Conservation (phyloP, 345 rosid species). For the Eucalyptus globulus region DNA sequence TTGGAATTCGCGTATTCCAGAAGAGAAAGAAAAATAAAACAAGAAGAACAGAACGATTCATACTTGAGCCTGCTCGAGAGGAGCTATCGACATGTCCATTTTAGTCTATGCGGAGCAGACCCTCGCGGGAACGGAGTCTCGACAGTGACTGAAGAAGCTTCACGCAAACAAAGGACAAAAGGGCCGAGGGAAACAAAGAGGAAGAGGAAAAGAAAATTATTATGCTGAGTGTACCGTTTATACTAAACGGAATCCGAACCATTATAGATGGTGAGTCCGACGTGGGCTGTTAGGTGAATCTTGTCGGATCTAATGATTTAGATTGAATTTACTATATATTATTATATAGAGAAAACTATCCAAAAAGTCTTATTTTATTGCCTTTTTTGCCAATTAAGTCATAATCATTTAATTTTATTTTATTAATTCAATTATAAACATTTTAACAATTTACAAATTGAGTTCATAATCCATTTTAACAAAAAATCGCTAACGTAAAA, state of each 20-base stretch:
- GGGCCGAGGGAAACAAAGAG: background rate
- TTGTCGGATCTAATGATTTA: background rate
- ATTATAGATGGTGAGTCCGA: background rate
- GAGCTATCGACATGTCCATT: background rate
- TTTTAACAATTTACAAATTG: too few relatives aligned
- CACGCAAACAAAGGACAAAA: background rate
- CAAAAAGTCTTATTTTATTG: too few relatives aligned
- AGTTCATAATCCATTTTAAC: too few relatives aligned
- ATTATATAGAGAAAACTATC: too few relatives aligned
- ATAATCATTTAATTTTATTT: too few relatives aligned
- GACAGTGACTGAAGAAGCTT: background rate
- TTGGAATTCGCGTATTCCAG: background rate
- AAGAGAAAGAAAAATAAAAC: background rate
- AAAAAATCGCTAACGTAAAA: rapidly evolving
- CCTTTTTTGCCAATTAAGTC: rapidly evolving
- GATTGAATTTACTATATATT: background rate
- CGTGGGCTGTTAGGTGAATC: background rate
- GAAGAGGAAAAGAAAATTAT: background rate
- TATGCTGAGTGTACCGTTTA: background rate
- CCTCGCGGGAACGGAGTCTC: background rate
- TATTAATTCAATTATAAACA: too few relatives aligned
- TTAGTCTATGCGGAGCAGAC: background rate
- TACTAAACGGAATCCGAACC: background rate
- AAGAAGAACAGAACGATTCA: background rate
- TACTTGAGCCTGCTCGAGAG: background rate